Conservation (phyloP, 305 asterid genomes). For the Plantago coronopus region DNA sequence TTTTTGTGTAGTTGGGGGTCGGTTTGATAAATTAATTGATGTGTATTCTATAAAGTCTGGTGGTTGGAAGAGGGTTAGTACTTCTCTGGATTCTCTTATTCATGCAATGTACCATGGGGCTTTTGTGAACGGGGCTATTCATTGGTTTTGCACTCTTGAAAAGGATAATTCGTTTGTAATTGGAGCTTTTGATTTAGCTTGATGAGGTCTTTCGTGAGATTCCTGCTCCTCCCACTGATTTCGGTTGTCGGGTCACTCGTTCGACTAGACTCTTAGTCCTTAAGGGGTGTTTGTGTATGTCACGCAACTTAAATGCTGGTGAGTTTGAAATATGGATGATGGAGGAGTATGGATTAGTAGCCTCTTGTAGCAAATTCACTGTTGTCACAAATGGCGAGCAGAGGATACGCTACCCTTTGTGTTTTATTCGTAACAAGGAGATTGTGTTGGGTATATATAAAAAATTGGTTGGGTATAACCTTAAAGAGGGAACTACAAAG, state of each 20-base stretch:
- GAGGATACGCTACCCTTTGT: constrained; percentile 18
- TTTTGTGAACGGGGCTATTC: constrained; percentile 33
- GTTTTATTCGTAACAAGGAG: constrained; percentile 31
- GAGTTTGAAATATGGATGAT: constrained; percentile 40
- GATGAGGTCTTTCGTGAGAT: constrained; percentile 25
- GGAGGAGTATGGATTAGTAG: constrained; percentile 43
- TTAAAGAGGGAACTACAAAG: constrained; percentile 15
- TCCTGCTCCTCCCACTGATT: constrained; percentile 15
- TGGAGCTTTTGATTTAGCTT: constrained; percentile 29
- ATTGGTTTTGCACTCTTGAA: constrained; percentile 26
- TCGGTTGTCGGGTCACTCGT: not conserved
- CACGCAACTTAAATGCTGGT: not conserved
- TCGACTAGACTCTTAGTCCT: constrained; percentile 31
- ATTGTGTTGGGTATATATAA: constrained; percentile 19
- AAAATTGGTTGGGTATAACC: constrained; percentile 23
- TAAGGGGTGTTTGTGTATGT: constrained; percentile 32
- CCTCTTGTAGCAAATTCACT: constrained; percentile 34
- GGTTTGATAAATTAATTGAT: not conserved
- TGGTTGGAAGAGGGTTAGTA: constrained; percentile 30
- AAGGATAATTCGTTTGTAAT: constrained; percentile 18
- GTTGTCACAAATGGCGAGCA: not conserved
- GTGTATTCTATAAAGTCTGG: too few relatives aligned
- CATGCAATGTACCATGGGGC: constrained; percentile 11
- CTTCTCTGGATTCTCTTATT: constrained; percentile 24
- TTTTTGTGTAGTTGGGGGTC: too few relatives aligned